These are phyloP conservation scores for Lablab purpureus DNA, from an alignment of 306 rosid species.

Conservation along the genomic window DNA sequence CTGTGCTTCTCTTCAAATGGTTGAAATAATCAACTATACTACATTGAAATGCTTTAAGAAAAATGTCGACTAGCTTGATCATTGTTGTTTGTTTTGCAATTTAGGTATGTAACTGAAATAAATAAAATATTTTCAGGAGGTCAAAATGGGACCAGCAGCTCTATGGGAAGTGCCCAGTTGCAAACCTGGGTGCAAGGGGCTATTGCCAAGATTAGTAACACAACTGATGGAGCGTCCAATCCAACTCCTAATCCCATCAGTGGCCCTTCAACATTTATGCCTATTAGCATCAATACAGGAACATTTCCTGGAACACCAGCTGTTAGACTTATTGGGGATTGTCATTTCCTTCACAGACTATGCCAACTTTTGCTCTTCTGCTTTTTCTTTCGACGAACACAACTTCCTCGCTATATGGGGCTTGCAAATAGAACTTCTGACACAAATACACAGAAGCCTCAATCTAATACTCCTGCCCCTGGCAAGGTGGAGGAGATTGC, in stretches of 20 bases:
- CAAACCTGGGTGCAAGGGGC: conserved; percentile 99
- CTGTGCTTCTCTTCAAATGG: conserved; percentile 30
- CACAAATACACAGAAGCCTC: conserved; percentile 77
- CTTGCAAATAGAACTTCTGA: conserved; percentile 76
- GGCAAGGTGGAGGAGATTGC: conserved; percentile 85
- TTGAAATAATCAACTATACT: conserved; percentile 20
- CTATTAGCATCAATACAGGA: conserved; percentile 97
- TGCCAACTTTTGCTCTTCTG: conserved; percentile 98
- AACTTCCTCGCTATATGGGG: conserved; percentile 77
- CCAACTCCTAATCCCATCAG: conserved; percentile 88
- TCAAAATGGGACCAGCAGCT: conserved; percentile 76
- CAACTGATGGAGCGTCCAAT: conserved; percentile 81
- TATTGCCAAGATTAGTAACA: conserved; percentile 90
- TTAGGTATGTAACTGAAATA: conserved; percentile 37
- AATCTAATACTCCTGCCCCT: conserved; percentile 65
- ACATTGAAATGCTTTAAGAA: conserved; percentile 11
- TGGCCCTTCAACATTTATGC: conserved; percentile 95
- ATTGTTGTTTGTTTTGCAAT: conserved; percentile 22
- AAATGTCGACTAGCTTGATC: neutral
- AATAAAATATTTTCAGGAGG: conserved; percentile 59
- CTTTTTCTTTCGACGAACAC: conserved; percentile 93
- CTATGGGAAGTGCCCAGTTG: conserved; percentile 91
- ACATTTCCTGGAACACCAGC: conserved; percentile 99
- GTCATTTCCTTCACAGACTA: conserved; percentile 94
- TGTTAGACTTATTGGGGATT: conserved; percentile 97